Evolutionary conservation across 2,329 filamentous ascomycete genomes (phyloP).

Genomic region (Colletotrichum magnum): DNA sequence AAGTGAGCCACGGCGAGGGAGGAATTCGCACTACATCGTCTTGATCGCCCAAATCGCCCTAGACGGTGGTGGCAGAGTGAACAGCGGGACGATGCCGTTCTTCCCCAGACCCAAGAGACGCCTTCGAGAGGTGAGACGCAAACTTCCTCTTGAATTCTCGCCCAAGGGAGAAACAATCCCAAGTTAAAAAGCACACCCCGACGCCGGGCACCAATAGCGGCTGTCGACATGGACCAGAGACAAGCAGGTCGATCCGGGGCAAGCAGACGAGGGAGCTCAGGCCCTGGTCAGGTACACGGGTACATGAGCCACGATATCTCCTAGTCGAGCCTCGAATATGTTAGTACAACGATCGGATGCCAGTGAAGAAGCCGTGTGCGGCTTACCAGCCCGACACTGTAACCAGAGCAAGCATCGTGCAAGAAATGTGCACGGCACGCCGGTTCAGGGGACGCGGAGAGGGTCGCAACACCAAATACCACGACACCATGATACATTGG

Average conservation of each 20-base stretch:
- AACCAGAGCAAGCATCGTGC: slow-evolving; percentile 3
- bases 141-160: neutral
- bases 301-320: slow-evolving; percentile 7
- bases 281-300: slow-evolving; percentile 8
- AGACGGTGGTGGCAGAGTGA: slow-evolving; percentile 8
- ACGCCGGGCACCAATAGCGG: slow-evolving; percentile 4
- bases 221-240: slow-evolving; percentile 15
- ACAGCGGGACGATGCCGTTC: slow-evolving; percentile 23
- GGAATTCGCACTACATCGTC: slow-evolving; percentile 19
- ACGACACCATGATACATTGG: slow-evolving; percentile 24
- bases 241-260: slow-evolving; percentile 22
- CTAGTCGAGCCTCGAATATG: slow-evolving; percentile 1
- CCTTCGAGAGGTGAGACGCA: slow-evolving; percentile 3
- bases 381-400: slow-evolving; percentile 23
- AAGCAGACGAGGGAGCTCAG: slow-evolving; percentile 2
- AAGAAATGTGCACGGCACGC: slow-evolving; percentile 3
- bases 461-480: slow-evolving; percentile 13
- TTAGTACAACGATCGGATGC: slow-evolving; percentile 11
- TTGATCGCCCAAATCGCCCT: neutral
- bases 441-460: slow-evolving; percentile 3
- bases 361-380: slow-evolving; percentile 28
- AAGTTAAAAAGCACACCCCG: slow-evolving; percentile 6
- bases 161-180: slow-evolving; percentile 16
- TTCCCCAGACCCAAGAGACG: slow-evolving; percentile 18
- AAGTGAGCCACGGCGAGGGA: neutral